Base-by-base conservation (phyloP, 1,139 yeast genomes). In the Spencermartinsiella ligniputridi region DNA sequence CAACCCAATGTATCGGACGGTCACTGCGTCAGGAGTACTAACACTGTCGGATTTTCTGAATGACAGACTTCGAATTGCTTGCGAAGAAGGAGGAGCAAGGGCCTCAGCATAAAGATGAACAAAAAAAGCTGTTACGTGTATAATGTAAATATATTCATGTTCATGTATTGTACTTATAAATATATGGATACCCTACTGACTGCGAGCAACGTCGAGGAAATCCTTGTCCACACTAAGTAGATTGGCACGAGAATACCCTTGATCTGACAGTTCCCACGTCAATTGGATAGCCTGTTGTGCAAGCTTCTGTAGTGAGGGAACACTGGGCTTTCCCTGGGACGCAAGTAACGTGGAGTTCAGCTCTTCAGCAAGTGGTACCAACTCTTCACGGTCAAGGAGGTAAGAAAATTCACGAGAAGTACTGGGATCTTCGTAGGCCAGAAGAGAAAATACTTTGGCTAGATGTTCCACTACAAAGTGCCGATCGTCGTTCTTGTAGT, bases 1-100 rank as follows among this genome's bases (percentile, higher is more conserved):
- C 3, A 86, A 85, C 58, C 57, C 62, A 21, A 69, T 81, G 72
- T 86, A 86, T 62, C 67, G 85, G 11, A 50, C 80, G 11, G 74
- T 79, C 45, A 78, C 79, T 37, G 62, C 67, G 8, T 71, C 74
- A 40, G 92, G 92, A 1, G 68, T 81, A 42, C 62, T 79, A 34
- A 71, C 67, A 45, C 68, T 84, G 44, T 77, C 83, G 43, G 89
- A 83, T 37, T 67, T 63, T 52, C 55, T 84, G 55, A 62, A 69
- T 38, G 77, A 75, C 35, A 64, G 69, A 47, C 55, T 83, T 41
- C 57, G 62, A 43, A 51, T 61, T 8, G 60, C 53, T 20, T 56
- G 63, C 34, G 58, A 56, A 33, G 30, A 27, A 33, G 15, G n/a
- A 6, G 32, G 32, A n/a, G 32, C 11, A n/a, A n/a, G n/a, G n/a